phyloP scores from a whole-genome alignment of 2,329 filamentous ascomycete genomes.

The Alternaria sp. region DNA sequence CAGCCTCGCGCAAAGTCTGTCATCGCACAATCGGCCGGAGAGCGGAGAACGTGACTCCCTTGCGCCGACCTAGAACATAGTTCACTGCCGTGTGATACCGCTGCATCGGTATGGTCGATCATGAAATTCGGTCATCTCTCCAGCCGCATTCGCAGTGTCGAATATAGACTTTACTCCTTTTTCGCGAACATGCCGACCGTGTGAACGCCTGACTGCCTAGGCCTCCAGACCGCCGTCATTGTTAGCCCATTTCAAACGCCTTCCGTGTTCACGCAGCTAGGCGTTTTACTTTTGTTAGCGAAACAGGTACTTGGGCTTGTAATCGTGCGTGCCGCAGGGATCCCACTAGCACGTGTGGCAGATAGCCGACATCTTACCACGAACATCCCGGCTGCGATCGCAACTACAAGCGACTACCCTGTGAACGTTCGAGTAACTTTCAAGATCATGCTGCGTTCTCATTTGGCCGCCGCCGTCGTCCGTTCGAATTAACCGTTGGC shows the following conservation, averaged over 20 bases:
- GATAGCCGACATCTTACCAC: slow-evolving; percentile 26
- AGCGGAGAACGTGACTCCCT: background rate
- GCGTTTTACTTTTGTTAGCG: slow-evolving; percentile 25
- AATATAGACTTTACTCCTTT: background rate
- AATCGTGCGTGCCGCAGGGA: slow-evolving; percentile 27
- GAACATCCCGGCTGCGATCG: slow-evolving; percentile 17
- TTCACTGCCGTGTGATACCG: background rate
- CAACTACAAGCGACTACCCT: slow-evolving; percentile 22
- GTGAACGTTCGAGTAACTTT: slow-evolving; percentile 13
- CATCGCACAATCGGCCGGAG: background rate
- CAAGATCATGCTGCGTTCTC: slow-evolving; percentile 12
- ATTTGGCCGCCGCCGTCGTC: slow-evolving; percentile 14
- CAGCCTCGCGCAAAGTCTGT: background rate
- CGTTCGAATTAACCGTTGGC: slow-evolving; percentile 10
- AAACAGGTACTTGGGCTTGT: slow-evolving; percentile 24
- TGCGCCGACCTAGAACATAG: background rate
- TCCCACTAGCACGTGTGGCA: slow-evolving; percentile 24
- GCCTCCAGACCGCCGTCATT: slow-evolving; percentile 14
- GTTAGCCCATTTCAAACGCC: slow-evolving; percentile 14
- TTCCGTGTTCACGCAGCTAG: slow-evolving; percentile 5
- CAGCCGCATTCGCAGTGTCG: background rate
- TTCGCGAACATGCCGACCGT: background rate
- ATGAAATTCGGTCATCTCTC: background rate
- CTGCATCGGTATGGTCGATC: background rate
- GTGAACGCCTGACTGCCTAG: background rate